Evolutionary conservation across 2,329 filamentous ascomycete species (phyloP).

Genomic region (Aureobasidium lini): DNA sequence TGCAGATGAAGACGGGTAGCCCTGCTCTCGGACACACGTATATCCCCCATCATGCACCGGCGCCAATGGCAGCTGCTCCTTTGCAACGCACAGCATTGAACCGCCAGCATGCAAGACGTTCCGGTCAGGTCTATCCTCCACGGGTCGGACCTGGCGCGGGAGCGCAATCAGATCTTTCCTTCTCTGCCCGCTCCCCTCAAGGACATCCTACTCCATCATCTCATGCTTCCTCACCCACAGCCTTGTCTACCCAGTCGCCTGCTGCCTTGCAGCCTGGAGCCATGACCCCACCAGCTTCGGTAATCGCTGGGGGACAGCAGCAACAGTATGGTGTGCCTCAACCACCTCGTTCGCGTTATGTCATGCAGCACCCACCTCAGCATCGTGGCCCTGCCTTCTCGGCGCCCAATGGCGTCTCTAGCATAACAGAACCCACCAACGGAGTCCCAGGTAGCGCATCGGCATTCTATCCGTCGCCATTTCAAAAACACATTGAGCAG

Average conservation of each 20-base stretch:
- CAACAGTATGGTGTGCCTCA: slow-evolving; percentile 35
- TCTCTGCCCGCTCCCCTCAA: slow-evolving; percentile 57
- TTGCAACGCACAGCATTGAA: slow-evolving; percentile 76
- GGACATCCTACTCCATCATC: slow-evolving; percentile 77
- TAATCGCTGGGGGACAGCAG: slow-evolving; percentile 42
- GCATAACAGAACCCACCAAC: slow-evolving; percentile 25
- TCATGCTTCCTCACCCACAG: slow-evolving; percentile 61
- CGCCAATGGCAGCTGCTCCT: slow-evolving; percentile 49
- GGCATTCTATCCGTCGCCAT: slow-evolving; percentile 73
- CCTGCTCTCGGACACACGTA: slow-evolving; percentile 65
- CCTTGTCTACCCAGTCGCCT: slow-evolving; percentile 51
- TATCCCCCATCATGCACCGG: slow-evolving; percentile 45
- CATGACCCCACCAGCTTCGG: slow-evolving; percentile 53
- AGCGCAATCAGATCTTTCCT: slow-evolving; percentile 20
- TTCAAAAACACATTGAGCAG: slow-evolving; percentile 91
- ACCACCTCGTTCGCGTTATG: slow-evolving; percentile 39
- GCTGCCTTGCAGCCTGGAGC: slow-evolving; percentile 53
- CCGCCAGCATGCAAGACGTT: slow-evolving; percentile 48
- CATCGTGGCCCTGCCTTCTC: slow-evolving; percentile 24
- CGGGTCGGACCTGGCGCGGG: slow-evolving; percentile 18
- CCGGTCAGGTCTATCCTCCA: slow-evolving; percentile 31
- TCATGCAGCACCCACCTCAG: slow-evolving; percentile 28
- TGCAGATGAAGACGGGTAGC: slow-evolving; percentile 85
- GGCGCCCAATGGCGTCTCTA: slow-evolving; percentile 30
- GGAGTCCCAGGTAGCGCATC: slow-evolving; percentile 29